These are phyloP conservation scores for Ogataea methanolica DNA, from an alignment of 805 yeast species.

Conservation along the genomic window DNA sequence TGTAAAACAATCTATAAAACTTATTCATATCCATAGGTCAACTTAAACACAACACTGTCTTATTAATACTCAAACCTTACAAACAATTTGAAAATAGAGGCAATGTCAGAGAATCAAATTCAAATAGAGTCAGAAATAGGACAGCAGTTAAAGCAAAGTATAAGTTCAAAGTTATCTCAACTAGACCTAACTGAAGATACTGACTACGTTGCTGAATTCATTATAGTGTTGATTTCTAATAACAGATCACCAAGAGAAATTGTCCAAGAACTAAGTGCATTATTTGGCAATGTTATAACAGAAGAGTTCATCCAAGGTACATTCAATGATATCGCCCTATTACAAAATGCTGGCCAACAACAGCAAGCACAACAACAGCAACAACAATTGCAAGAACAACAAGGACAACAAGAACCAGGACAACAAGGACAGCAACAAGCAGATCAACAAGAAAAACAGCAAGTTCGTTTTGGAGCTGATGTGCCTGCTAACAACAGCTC, in stretches of 20 bases:
- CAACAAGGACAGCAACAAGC: conserved; percentile 8
- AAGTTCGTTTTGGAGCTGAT: conserved; percentile 22
- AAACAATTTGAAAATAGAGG: neutral
- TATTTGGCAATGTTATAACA: conserved; percentile 60
- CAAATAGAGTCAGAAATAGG: conserved; percentile 32
- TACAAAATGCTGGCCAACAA: conserved; percentile 2
- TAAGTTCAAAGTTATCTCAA: conserved; percentile 36
- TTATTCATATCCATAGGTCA: too few species aligned
- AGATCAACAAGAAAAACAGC: conserved; percentile 23
- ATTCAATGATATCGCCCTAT: conserved; percentile 43
- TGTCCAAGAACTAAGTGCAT: conserved; percentile 51
- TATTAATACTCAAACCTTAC: too few species aligned
- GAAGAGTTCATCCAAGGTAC: conserved; percentile 52
- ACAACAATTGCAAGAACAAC: conserved; percentile 14
- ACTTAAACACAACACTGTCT: too few species aligned
- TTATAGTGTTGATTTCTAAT: conserved; percentile 65
- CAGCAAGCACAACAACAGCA: conserved; percentile 15
- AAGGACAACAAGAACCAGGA: conserved; percentile 18
- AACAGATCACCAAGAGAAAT: conserved; percentile 60
- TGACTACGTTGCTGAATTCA: conserved; percentile 66
- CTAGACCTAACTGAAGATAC: conserved; percentile 47
- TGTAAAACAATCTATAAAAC: too few species aligned
- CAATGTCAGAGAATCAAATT: conserved; percentile 20
- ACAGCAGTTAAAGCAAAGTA: conserved; percentile 38
- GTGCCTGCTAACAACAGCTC: neutral